These are phyloP conservation scores for Penicillium sp. DNA, from an alignment of 2,329 filamentous ascomycete species.

Conservation along the genomic window DNA sequence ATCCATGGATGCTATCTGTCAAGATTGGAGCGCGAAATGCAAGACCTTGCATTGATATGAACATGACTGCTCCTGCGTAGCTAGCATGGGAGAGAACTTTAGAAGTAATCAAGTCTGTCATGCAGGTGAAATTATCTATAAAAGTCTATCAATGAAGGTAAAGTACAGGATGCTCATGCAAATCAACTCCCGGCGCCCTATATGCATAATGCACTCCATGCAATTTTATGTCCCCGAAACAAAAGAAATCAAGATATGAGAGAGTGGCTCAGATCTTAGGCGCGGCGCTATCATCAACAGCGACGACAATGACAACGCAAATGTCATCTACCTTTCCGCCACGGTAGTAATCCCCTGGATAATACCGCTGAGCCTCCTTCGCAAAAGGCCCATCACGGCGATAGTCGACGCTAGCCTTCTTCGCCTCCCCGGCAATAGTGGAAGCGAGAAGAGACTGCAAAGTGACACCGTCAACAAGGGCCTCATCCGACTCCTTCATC, in stretches of 20 bases:
- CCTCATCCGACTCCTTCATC: constrained; percentile 10
- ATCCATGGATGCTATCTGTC: no score
- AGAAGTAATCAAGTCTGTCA: neutral
- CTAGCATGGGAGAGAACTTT: neutral
- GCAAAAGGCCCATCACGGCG: constrained; percentile 90
- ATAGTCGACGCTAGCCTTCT: constrained; percentile 77
- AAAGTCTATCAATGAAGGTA: neutral
- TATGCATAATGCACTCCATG: constrained; percentile 10
- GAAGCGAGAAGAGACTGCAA: constrained; percentile 79
- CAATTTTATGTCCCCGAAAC: constrained; percentile 4
- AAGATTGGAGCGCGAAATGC: no score
- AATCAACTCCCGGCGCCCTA: constrained; percentile 5
- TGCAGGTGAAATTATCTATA: neutral
- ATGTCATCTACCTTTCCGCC: constrained; percentile 98
- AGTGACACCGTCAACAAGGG: constrained; percentile 45
- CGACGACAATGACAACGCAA: constrained; percentile 78
- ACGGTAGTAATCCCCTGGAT: constrained; percentile 81
- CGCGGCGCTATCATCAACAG: constrained; percentile 59
- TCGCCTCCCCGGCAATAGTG: constrained; percentile 78
- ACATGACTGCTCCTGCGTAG: no score
- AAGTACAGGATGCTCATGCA: neutral
- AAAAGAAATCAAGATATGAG: neutral
- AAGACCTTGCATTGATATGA: no score
- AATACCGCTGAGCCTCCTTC: constrained; percentile 86
- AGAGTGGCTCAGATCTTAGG: neutral